Evolutionary conservation across 2,329 filamentous ascomycete genomes (phyloP).

Genomic region (Penicillium vulpinum): DNA sequence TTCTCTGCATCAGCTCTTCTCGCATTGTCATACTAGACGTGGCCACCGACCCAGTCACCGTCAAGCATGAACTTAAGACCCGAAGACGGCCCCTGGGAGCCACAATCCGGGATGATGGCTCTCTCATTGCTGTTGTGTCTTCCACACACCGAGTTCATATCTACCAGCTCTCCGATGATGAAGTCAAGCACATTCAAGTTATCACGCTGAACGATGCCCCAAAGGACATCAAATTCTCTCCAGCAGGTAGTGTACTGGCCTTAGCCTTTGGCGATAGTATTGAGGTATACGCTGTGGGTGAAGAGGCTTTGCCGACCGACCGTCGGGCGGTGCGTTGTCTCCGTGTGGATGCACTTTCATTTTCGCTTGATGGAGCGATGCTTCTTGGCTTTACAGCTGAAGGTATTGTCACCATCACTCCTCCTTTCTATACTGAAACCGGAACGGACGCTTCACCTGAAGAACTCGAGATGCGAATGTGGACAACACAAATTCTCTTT

Average conservation of each 20-base stretch:
- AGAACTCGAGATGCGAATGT: constrained; percentile 70
- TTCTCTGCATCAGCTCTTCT: constrained; percentile 82
- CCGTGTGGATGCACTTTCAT: constrained; percentile 70
- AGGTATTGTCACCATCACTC: constrained; percentile 73
- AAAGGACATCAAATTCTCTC: constrained; percentile 75
- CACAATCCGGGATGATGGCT: constrained; percentile 76
- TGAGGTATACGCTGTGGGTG: constrained; percentile 74
- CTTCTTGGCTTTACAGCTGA: constrained; percentile 72
- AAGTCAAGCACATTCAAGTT: constrained; percentile 70
- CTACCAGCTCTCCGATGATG: constrained; percentile 68
- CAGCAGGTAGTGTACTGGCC: constrained; percentile 77
- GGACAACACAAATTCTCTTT: constrained; percentile 84
- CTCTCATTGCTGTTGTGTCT: constrained; percentile 74
- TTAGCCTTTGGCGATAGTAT: constrained; percentile 87
- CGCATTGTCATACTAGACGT: constrained; percentile 78
- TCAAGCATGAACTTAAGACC: constrained; percentile 78
- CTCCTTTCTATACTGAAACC: constrained; percentile 70
- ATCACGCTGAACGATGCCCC: constrained; percentile 77
- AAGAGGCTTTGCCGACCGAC: constrained; percentile 64
- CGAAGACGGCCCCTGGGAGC: constrained; percentile 71
- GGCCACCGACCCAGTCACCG: constrained; percentile 58
- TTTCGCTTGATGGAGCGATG: constrained; percentile 76
- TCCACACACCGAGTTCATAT: constrained; percentile 81
- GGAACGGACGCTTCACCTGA: constrained; percentile 51
- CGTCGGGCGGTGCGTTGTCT: constrained; percentile 76